Evolutionary conservation across 495 filamentous ascomycete genomes (phyloP), one percentile per base, ranked within the genome.

Genomic region (Daldinia grandis): DNA sequence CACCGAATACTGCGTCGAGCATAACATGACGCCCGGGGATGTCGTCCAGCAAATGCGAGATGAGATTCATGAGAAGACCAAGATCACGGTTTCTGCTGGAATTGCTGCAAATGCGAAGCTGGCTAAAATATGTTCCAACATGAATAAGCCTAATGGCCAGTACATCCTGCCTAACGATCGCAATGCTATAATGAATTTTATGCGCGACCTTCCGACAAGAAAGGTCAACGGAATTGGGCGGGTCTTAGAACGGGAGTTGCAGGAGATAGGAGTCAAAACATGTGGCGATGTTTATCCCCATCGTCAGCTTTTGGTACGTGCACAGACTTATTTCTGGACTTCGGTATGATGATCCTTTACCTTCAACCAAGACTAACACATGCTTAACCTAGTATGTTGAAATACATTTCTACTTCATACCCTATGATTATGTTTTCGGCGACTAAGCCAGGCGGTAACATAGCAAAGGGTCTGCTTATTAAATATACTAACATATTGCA

Each of bases 61-160:
- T 1, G 87, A 95, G 73, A 87, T 99, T 4, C 81, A 91, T 37
- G 88, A 93, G 64, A 88, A 87, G 66, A 91, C 93, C 0, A 88
- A 90, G 37, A 90, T 99, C 50, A 97, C 94, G 17, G 89, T 99
- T 15, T 98, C 94, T 10, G 95, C 96, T 0, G 95, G 95, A 8
- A 97, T 99, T 62, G 96, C 92, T 0, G 89, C 93, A 2, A 99
- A 98, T 78, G 89, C 94, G 2, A 95, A 92, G 73, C 82, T 99
- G 5, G 95, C 96, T 19, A 99, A 99, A 80, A 97, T 99, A 30
- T 89, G 89, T 57, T 96, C 93, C 17, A 98, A 99, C 73, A 87
- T 87, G 68, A 98, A 98, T 79, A 98, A 99, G 74, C 95, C 95
- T 3, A 97, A 99, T 66, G 96, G 95, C 0, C 96, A 98, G 74